These are phyloP conservation scores for Cyberlindnera samutprakarnensis DNA, from an alignment of 805 yeast species.

Conservation along the genomic window DNA sequence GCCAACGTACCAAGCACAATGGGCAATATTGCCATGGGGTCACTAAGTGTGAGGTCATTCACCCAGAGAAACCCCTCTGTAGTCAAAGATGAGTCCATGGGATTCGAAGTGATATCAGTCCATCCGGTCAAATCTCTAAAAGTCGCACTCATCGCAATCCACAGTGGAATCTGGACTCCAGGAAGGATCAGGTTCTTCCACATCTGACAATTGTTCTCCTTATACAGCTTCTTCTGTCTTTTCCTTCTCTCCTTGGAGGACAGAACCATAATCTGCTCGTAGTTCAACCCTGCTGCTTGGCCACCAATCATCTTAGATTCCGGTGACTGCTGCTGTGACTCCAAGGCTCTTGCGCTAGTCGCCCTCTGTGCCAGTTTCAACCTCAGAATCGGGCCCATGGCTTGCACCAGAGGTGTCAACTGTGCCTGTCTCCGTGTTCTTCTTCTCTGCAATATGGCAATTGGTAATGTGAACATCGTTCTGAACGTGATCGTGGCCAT, in stretches of 20 bases:
- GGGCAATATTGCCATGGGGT: constrained; percentile 62
- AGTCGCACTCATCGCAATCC: constrained; percentile 73
- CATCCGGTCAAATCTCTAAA: constrained; percentile 68
- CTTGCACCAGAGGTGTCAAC: constrained; percentile 61
- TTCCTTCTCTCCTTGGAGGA: constrained; percentile 73
- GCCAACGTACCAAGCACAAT: constrained; percentile 62
- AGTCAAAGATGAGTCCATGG: constrained; percentile 43
- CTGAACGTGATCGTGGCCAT: constrained; percentile 60
- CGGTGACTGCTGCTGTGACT: constrained; percentile 21
- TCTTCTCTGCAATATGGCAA: constrained; percentile 65
- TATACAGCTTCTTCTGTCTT: constrained; percentile 66
- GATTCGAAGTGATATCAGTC: constrained; percentile 26
- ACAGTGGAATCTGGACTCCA: constrained; percentile 75
- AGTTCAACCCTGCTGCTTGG: constrained; percentile 38
- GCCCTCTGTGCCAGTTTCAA: constrained; percentile 37
- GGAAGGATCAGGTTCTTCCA: constrained; percentile 81
- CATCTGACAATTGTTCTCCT: constrained; percentile 56
- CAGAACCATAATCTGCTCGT: constrained; percentile 70
- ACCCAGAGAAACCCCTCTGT: constrained; percentile 57
- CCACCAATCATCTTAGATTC: constrained; percentile 13
- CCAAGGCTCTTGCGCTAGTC: constrained; percentile 15
- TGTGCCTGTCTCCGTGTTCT: constrained; percentile 64
- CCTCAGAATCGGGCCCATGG: constrained; percentile 69
- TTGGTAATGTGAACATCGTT: constrained; percentile 62
- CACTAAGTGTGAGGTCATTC: constrained; percentile 48